These are phyloP conservation scores for Marasmius oreades DNA, from an alignment of 1,284 basidiomycete genomes.

Conservation along the genomic window DNA sequence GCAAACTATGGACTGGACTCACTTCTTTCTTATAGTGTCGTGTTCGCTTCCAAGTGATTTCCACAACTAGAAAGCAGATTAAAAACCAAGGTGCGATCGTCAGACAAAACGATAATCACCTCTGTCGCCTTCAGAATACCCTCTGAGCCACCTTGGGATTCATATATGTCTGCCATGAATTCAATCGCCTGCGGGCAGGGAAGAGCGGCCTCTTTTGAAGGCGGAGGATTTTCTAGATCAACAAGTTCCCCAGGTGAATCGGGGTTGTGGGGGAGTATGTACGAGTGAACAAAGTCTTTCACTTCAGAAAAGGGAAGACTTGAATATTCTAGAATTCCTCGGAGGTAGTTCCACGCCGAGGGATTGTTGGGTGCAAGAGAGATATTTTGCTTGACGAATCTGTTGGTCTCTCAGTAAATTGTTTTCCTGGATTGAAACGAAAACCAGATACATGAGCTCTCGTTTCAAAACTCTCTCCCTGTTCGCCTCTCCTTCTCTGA, in stretches of 20 bases:
- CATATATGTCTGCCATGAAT: slow-evolving; percentile 79
- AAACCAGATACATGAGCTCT: slow-evolving; percentile 57
- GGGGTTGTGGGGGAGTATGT: slow-evolving; percentile 41
- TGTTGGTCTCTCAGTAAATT: slow-evolving; percentile 17
- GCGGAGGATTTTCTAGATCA: slow-evolving; percentile 72
- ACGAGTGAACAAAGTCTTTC: slow-evolving; percentile 61
- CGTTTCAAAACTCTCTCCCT: slow-evolving; percentile 52
- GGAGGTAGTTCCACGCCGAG: slow-evolving; percentile 93
- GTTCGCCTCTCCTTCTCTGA: slow-evolving; percentile 55
- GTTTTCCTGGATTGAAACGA: background rate
- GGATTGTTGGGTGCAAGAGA: slow-evolving; percentile 88
- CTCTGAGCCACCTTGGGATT: slow-evolving; percentile 46
- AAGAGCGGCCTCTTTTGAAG: slow-evolving; percentile 63
- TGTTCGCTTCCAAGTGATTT: slow-evolving; percentile 64
- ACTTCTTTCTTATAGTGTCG: slow-evolving; percentile 81
- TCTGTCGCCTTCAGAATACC: slow-evolving; percentile 46
- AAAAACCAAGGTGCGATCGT: slow-evolving; percentile 6
- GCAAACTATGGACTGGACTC: slow-evolving; percentile 24
- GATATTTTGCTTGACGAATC: slow-evolving; percentile 72
- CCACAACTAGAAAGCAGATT: slow-evolving; percentile 51
- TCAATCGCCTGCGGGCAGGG: slow-evolving; percentile 80
- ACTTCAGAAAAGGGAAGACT: slow-evolving; percentile 55
- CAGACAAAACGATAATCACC: slow-evolving; percentile 30
- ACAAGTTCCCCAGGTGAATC: slow-evolving; percentile 40
- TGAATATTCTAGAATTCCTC: slow-evolving; percentile 67